These are phyloP conservation scores for Wickerhamiella bombiphila DNA, from an alignment of 805 yeast species.

Conservation along the genomic window DNA sequence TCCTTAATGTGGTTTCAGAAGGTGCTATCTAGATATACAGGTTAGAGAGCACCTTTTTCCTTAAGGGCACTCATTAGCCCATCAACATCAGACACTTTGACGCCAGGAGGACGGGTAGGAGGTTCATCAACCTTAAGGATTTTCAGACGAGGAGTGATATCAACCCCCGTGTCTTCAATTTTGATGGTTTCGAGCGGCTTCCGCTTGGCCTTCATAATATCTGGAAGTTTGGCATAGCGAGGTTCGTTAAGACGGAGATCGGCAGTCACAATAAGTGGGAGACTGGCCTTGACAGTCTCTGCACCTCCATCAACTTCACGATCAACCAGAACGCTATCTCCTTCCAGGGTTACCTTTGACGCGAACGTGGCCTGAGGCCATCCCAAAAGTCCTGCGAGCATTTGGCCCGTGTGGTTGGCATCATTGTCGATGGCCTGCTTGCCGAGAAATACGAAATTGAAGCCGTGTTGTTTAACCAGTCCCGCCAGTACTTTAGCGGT, in stretches of 20 bases:
- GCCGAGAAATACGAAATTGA: constrained; percentile 78
- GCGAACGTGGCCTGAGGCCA: constrained; percentile 99
- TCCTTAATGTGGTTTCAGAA: too few relatives aligned
- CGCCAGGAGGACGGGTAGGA: constrained; percentile 64
- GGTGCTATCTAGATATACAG: too few relatives aligned
- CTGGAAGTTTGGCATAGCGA: constrained; percentile 88
- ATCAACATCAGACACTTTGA: constrained; percentile 66
- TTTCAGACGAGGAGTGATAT: constrained; percentile 48
- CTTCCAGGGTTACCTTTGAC: constrained; percentile 56
- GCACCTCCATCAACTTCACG: constrained; percentile 95
- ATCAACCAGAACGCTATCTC: constrained; percentile 46
- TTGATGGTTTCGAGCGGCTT: constrained; percentile 65
- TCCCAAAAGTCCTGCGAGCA: constrained; percentile 79
- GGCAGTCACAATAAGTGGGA: constrained; percentile 81
- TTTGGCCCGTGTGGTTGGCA: constrained; percentile 88
- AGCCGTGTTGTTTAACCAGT: constrained; percentile 51
- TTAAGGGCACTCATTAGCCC: constrained; percentile 68
- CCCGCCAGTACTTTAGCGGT: constrained; percentile 75
- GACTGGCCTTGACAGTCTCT: constrained; percentile 57
- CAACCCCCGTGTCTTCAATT: constrained; percentile 57
- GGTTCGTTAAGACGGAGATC: constrained; percentile 92
- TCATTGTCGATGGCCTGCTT: constrained; percentile 97
- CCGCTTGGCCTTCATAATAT: constrained; percentile 97
- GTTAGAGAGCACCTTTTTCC: constrained; percentile 35
- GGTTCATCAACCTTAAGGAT: constrained; percentile 73